A percentile compares a stretch with the other conserved stretches of the same genome.
Conservation (phyloP, 352 stramenopile species). For the Phytophthora boehmeriae region DNA sequence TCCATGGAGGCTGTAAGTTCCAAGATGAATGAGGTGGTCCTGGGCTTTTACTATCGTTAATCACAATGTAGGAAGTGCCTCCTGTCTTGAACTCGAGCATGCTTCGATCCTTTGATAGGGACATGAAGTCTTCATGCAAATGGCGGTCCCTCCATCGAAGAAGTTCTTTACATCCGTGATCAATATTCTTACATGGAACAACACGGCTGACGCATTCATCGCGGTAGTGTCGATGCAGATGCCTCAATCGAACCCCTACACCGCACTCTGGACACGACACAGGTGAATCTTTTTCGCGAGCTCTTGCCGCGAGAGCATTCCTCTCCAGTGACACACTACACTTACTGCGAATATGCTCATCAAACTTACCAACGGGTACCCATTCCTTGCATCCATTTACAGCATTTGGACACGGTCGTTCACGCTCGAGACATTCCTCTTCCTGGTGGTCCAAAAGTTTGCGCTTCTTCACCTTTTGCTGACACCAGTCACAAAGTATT, state of each 20-base stretch:
- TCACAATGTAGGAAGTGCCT: slow-evolving; percentile 47
- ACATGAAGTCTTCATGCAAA: slow-evolving; percentile 68
- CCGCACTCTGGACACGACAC: slow-evolving; percentile 64
- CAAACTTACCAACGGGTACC: slow-evolving; percentile 66
- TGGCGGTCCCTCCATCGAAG: slow-evolving; percentile 75
- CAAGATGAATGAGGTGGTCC: not conserved
- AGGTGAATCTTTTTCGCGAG: slow-evolving; percentile 50
- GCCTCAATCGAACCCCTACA: slow-evolving; percentile 37
- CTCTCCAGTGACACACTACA: slow-evolving; percentile 64
- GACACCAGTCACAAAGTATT: slow-evolving; percentile 70
- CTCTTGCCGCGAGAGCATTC: slow-evolving; percentile 53
- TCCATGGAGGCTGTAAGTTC: slow-evolving; percentile 71
- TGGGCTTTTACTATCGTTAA: slow-evolving; percentile 30
- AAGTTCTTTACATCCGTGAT: slow-evolving; percentile 60
- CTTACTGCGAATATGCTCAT: slow-evolving; percentile 47
- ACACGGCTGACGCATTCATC: slow-evolving; percentile 68
- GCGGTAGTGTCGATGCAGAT: slow-evolving; percentile 43
- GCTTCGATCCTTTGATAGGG: slow-evolving; percentile 45
- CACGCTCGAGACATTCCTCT: slow-evolving; percentile 69
- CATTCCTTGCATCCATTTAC: slow-evolving; percentile 68
- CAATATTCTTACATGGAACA: slow-evolving; percentile 69
- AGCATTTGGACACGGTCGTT: slow-evolving; percentile 71
- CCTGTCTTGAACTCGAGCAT: slow-evolving; percentile 59
- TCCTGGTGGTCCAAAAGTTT: slow-evolving; percentile 78
- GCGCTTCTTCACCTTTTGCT: slow-evolving; percentile 64